phyloP scores from a whole-genome alignment of 2,329 filamentous ascomycete genomes.

The Fusarium sulawesiense region DNA sequence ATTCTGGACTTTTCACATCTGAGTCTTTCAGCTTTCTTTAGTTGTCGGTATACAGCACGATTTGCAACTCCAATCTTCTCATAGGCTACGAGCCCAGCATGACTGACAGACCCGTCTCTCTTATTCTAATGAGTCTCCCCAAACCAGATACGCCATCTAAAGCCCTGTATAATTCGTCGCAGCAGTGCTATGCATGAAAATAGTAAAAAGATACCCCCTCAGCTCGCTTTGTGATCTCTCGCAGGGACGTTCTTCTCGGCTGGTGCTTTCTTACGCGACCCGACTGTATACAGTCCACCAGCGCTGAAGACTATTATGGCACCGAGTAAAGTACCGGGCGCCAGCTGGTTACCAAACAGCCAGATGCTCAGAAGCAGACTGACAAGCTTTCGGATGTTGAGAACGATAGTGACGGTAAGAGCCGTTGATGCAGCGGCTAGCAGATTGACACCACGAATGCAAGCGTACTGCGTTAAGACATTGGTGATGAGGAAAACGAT shows the following conservation, averaged over 20 bases:
- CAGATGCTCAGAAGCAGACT: conserved; percentile 92
- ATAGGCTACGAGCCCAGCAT: not conserved
- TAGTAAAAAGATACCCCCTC: not conserved
- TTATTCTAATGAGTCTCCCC: not conserved
- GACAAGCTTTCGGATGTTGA: conserved; percentile 94
- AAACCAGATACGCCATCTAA: conserved; percentile 23
- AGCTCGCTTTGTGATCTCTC: conserved; percentile 36
- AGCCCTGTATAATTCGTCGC: not conserved
- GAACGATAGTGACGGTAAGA: conserved; percentile 93
- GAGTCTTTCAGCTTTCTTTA: not conserved
- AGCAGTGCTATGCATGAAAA: not conserved
- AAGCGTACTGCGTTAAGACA: conserved; percentile 91
- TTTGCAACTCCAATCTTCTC: not conserved
- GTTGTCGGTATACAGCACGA: not conserved
- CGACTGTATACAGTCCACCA: conserved; percentile 90
- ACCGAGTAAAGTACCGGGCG: conserved; percentile 80
- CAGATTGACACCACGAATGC: conserved; percentile 96
- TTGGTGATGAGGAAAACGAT: conserved; percentile 78
- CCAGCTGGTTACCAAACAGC: conserved; percentile 89
- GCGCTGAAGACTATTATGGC: conserved; percentile 89
- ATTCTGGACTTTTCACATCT: not conserved
- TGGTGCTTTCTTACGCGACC: conserved; percentile 56
- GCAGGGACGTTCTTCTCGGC: conserved; percentile 15
- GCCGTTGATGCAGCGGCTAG: conserved; percentile 89
- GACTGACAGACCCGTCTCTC: not conserved